These are phyloP conservation scores for Plenodomus biglobosus DNA, from an alignment of 2,329 filamentous ascomycete genomes.

Conservation along the genomic window DNA sequence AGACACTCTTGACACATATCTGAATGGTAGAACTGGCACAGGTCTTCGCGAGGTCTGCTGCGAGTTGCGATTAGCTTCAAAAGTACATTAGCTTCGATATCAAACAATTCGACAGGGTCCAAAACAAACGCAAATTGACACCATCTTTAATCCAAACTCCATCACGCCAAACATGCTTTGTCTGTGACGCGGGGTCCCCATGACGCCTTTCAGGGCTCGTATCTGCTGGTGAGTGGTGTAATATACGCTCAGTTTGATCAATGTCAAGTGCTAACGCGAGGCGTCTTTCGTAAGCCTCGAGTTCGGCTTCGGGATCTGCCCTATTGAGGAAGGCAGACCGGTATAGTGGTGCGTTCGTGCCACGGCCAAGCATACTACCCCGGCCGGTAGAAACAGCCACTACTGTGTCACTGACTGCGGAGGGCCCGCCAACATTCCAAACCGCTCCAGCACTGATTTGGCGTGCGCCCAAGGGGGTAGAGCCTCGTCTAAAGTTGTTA, in stretches of 20 bases:
- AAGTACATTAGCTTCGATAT: slow-evolving; percentile 8
- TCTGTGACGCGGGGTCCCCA: slow-evolving; percentile 2
- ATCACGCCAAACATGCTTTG: slow-evolving; percentile 45
- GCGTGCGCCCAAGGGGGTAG: slow-evolving; percentile 25
- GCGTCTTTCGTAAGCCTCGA: slow-evolving; percentile 69
- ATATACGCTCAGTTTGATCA: slow-evolving; percentile 66
- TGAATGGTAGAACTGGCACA: slow-evolving; percentile 75
- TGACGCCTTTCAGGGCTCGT: slow-evolving; percentile 4
- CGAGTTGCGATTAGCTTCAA: slow-evolving; percentile 30
- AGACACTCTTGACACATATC: slow-evolving; percentile 54
- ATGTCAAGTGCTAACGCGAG: slow-evolving; percentile 81
- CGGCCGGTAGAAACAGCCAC: slow-evolving; percentile 60
- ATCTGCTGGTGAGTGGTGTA: slow-evolving; percentile 47
- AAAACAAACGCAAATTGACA: slow-evolving; percentile 36
- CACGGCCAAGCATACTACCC: slow-evolving; percentile 65
- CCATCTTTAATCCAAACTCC: slow-evolving; percentile 45
- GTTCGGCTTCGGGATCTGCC: slow-evolving; percentile 59
- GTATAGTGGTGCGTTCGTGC: slow-evolving; percentile 70
- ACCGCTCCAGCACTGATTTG: slow-evolving; percentile 68
- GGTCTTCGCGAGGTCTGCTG: slow-evolving; percentile 35
- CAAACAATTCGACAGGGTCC: slow-evolving; percentile 1
- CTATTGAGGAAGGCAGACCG: slow-evolving; percentile 58
- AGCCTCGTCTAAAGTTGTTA: slow-evolving; percentile 25
- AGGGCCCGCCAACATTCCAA: slow-evolving; percentile 75
- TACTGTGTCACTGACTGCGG: slow-evolving; percentile 57